Percentiles rank a stretch among this genome's conserved stretches.
Evolutionary conservation across 495 filamentous ascomycete genomes (phyloP).

Genomic region (Jackrogersella multiformis): DNA sequence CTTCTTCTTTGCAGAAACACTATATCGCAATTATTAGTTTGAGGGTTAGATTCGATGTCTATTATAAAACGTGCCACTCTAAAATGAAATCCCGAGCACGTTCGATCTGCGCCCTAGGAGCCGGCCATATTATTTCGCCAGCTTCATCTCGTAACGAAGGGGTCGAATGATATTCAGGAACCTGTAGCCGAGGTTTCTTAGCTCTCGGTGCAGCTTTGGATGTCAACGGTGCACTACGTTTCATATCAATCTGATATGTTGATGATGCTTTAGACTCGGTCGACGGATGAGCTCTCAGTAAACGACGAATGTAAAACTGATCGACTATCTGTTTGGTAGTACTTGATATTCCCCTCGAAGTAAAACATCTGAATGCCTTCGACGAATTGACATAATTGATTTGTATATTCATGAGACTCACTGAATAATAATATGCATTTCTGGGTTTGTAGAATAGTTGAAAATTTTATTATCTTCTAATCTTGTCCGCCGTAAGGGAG

Average conservation of each 20-base stretch:
- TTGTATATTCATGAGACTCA: conserved; percentile 14
- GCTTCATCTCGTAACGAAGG: conserved; percentile 48
- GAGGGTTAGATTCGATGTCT: not conserved
- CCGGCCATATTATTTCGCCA: conserved; percentile 64
- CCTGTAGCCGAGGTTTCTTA: conserved; percentile 38
- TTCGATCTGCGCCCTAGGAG: conserved; percentile 57
- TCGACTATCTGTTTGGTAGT: not conserved
- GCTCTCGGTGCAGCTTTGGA: conserved; percentile 29
- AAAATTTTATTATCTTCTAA: no score
- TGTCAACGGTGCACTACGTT: conserved; percentile 39
- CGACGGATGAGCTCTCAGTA: not conserved
- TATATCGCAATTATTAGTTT: conserved; percentile 19
- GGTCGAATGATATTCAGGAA: conserved; percentile 53
- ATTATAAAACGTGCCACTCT: conserved; percentile 58
- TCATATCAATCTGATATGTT: conserved; percentile 27
- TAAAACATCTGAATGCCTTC: not conserved
- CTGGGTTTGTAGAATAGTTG: not conserved
- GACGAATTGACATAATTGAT: conserved; percentile 9
- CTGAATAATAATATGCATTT: not conserved
- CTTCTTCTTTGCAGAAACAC: conserved; percentile 39
- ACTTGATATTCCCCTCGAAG: not conserved
- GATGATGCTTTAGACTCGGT: not conserved
- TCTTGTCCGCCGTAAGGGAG: no score
- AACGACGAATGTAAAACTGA: not conserved
- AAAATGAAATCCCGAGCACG: conserved; percentile 55